These are phyloP conservation scores for Gossypium arboreum DNA, from an alignment of 345 rosid species.

Conservation along the genomic window DNA sequence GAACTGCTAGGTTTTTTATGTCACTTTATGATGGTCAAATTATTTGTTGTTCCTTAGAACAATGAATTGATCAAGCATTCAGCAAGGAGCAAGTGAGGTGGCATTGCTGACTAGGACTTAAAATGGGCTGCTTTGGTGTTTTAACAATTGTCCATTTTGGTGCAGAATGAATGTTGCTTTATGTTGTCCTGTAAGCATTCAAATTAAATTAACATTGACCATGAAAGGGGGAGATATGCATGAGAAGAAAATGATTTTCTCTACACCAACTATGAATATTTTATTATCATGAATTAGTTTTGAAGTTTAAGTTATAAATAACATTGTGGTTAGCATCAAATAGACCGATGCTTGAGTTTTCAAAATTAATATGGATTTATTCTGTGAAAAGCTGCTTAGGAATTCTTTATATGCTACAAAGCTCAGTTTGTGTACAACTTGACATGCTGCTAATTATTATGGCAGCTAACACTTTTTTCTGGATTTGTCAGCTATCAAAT, in stretches of 20 bases:
- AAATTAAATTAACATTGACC: neutral
- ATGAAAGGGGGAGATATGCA: neutral
- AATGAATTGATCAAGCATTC: neutral
- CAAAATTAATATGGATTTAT: conserved; percentile 6
- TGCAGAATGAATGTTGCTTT: neutral
- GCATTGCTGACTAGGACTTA: neutral
- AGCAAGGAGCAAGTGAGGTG: neutral
- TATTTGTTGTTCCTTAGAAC: neutral
- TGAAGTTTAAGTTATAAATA: conserved; percentile 1
- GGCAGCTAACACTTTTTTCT: conserved; percentile 96
- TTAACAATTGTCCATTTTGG: neutral
- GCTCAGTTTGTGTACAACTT: neutral
- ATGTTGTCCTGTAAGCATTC: neutral
- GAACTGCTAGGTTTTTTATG: neutral
- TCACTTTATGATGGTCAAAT: neutral
- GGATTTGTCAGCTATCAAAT: conserved; percentile 98
- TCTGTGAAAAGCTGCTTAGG: conserved; percentile 6
- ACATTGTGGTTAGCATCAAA: neutral
- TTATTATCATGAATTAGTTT: neutral
- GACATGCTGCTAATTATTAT: conserved; percentile 28
- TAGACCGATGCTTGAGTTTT: neutral
- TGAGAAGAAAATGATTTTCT: neutral
- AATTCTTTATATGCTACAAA: neutral
- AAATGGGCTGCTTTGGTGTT: neutral
- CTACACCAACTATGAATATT: neutral